Evolutionary conservation across 805 yeast genomes (phyloP), one percentile per base, ranked within the genome.

Genomic region (Saturnispora serradocipensis): DNA sequence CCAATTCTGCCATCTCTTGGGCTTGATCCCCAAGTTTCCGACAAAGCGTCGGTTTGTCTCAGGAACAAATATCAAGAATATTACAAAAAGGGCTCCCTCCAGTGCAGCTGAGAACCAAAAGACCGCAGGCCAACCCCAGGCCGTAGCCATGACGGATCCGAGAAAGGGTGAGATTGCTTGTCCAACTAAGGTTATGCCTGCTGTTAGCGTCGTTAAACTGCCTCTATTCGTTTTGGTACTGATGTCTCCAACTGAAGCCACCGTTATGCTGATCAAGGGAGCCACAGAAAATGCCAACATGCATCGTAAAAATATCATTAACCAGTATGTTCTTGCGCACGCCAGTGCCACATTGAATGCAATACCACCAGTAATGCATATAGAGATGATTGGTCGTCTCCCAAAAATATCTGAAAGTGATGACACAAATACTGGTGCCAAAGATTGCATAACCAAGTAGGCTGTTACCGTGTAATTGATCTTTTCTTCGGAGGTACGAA

Each of bases 141-240:
- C 72, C 8, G 75, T 75, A 52, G 71, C 86, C 62, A 78, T 59
- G 1, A 69, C 67, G 4, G 81, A 73, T 7, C 83, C 82, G 22
- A 88, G 68, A n/a, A 89, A 67, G 0, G 95, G 88, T 10, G 95
- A 91, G 55, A 88, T 72, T 2, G 88, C 88, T 59, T 82, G 84
- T 1, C 95, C 95, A 7, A 85, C 58, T 32, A 85, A 72, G 16
- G 82, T 79, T 43, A 82, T 69, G 0, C 95, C 91, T 16, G 78
- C 63, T 1, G 80, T 77, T 16, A 82, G 58, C 0, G 95, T 93
- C 43, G 82, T 80, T 56, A 77, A 76, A 2, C 81, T 76, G 15
- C 95, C 96, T 58, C 96, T 73, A 52, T 81, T 80, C 9, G 71
- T 73, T 25, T 82, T 70, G 0, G 81, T 75, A 2, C 88, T 80